Conservation (phyloP, 495 filamentous ascomycete genomes). For the Echria macrotheca region DNA sequence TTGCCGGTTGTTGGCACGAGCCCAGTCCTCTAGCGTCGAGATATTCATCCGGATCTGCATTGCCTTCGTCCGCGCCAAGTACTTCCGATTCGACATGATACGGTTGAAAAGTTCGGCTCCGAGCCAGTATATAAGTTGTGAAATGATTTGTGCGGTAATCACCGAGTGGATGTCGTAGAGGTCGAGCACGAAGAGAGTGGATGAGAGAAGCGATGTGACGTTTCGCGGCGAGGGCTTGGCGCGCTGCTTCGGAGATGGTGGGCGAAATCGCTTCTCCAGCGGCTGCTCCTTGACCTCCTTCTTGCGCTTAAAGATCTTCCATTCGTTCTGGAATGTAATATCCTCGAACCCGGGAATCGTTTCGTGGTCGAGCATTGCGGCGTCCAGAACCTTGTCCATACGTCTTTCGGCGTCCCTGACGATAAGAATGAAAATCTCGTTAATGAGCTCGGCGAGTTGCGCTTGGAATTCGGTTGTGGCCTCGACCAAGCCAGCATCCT, state of each 20-base stretch:
- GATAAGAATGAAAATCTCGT: constrained; percentile 98
- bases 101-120: constrained; percentile 97
- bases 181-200: constrained; percentile 94
- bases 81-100: constrained; percentile 91
- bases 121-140: constrained; percentile 94
- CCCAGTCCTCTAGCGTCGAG: constrained; percentile 93
- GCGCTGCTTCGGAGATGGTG: constrained; percentile 89
- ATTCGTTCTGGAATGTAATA: constrained; percentile 94
- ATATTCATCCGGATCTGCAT: constrained; percentile 99
- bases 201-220: constrained; percentile 93
- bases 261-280: constrained; percentile 84
- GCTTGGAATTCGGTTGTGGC: constrained; percentile 86
- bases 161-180: constrained; percentile 98
- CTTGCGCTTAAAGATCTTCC: constrained; percentile 91
- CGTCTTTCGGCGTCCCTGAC: constrained; percentile 95
- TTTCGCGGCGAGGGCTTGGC: constrained; percentile 90
- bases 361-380: constrained; percentile 94
- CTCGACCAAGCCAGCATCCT: constrained; percentile 75
- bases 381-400: constrained; percentile 91
- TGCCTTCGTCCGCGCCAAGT: constrained; percentile 92
- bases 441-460: constrained; percentile 90
- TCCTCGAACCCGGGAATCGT: constrained; percentile 97
- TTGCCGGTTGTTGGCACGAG: constrained; percentile 82
- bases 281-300: constrained; percentile 81
- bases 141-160: constrained; percentile 85